phyloP scores from a whole-genome alignment of 1,139 yeast species.

The Hemisphaericaspora subhashii region DNA sequence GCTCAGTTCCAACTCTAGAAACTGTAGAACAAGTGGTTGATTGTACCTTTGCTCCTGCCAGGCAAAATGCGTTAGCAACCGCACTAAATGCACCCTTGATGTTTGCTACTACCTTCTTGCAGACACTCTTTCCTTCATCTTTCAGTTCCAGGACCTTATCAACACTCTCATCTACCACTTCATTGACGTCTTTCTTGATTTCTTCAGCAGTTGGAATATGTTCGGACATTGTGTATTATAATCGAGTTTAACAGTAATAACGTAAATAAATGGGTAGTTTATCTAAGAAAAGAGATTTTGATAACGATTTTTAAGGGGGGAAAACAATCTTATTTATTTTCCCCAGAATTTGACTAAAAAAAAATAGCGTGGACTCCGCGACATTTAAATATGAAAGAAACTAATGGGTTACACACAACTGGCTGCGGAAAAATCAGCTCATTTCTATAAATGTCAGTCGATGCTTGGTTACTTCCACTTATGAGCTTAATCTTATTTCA shows the following conservation, averaged over 20 bases:
- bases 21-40: slow-evolving; percentile 12
- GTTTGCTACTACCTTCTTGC: slow-evolving; percentile 11
- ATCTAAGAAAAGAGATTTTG: background rate
- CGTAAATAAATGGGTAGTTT: background rate
- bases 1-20: slow-evolving; percentile 31
- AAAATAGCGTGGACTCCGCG: too few relatives aligned
- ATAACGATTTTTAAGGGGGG: background rate
- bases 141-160: slow-evolving; percentile 8
- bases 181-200: slow-evolving; percentile 24
- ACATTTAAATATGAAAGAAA: background rate
- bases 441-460: background rate
- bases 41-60: slow-evolving; percentile 12
- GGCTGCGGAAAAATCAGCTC: background rate
- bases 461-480: background rate
- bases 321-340: background rate
- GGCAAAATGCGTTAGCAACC: background rate
- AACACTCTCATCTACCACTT: slow-evolving; percentile 15
- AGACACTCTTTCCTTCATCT: slow-evolving; percentile 12
- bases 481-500: too few relatives aligned
- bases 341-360: too few relatives aligned
- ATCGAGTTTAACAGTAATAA: background rate
- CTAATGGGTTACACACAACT: background rate
- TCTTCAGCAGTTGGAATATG: slow-evolving; percentile 24
- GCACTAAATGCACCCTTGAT: background rate
- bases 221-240: slow-evolving; percentile 8